Base-by-base conservation (phyloP, 169 alveolate genomes). In the Eimeria praecox region DNA sequence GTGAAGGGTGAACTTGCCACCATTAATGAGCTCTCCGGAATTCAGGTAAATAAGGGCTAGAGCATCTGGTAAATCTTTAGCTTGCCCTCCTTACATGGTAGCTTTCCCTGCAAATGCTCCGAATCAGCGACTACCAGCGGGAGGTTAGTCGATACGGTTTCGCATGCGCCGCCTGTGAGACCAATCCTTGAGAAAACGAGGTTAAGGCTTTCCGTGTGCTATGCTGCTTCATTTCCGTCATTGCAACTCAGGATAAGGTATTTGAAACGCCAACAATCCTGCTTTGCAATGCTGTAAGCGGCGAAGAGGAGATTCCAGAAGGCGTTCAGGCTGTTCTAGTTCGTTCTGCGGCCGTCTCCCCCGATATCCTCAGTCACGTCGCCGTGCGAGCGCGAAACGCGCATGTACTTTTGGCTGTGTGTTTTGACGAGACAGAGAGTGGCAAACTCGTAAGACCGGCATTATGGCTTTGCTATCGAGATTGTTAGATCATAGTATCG, bases 281-380 rank as follows among this genome's bases (percentile, higher is more conserved):
- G 54, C 96, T 97, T n/a, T 95, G 98, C 46, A 98, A 97, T 59
- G 98, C 97, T 52, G 98, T 98, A 30, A 94, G 98, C 62, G 99
- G 99, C 4, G 99, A 98, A 66, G 99, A 98, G 95, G 99, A 98
- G 95, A 98, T 98, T 18, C 99, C 99, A 20, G 97, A 95, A 59
- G 98, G 98, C 69, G 99, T 98, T 27, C 95, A 94, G 54, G 98
- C 98, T 33, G 97, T 98, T 54, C 96, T 98, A 27, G 97, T 98
- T 8, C 97, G 98, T n/a, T 96, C 97, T 56, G 97, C 98, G 56
- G 98, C 97, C 71, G 98, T 96, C 93, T 97, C 98, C 49, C 99
- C 99, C 5, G 99, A 98, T 96, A 98, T 98, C 49, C 98, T 98
- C 91, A 98, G 99, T 1, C 99, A 98, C 92, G 98, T 98, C 49